A percentile compares a stretch with the other conserved stretches of the same genome.
These are phyloP conservation scores for Sugiyamaella japonica DNA, from an alignment of 1,139 yeast species.

Conservation along the genomic window DNA sequence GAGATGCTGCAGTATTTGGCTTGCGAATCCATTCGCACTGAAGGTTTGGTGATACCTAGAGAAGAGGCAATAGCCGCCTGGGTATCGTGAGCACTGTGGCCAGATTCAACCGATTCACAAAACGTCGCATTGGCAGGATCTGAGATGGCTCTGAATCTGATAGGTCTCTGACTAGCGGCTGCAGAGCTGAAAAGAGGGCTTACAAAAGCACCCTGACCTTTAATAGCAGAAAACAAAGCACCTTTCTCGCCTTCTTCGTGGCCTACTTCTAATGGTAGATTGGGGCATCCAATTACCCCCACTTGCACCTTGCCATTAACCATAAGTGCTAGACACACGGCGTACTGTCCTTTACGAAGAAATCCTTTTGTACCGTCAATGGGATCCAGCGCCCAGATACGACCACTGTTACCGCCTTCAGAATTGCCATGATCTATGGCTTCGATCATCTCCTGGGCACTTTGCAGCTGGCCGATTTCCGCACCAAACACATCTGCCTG, in stretches of 20 bases:
- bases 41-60: constrained; percentile 60
- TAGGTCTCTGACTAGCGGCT: constrained; percentile 26
- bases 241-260: constrained; percentile 43
- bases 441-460: constrained; percentile 54
- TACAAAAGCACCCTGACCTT: constrained; percentile 66
- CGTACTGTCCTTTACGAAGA: constrained; percentile 92
- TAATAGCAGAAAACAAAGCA: constrained; percentile 74
- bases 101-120: constrained; percentile 95
- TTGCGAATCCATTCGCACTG: constrained; percentile 77
- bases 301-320: constrained; percentile 81
- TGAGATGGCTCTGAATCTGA: constrained; percentile 37
- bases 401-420: constrained; percentile 71
- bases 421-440: constrained; percentile 80
- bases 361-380: constrained; percentile 98
- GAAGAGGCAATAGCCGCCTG: constrained; percentile 70
- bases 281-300: constrained; percentile 97
- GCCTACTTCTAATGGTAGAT: constrained; percentile 54
- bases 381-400: constrained; percentile 98
- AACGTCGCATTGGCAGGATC: constrained; percentile 56
- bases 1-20: constrained; percentile 92
- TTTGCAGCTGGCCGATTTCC: constrained; percentile 42
- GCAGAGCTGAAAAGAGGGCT: constrained; percentile 30
- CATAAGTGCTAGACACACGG: constrained; percentile 88
- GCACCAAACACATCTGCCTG: constrained; percentile 32
- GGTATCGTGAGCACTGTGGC: constrained; percentile 90